Percentiles rank a stretch among this genome's conserved stretches.
phyloP scores from a whole-genome alignment of 164 flowering plant genomes.

The Malania oleifera region DNA sequence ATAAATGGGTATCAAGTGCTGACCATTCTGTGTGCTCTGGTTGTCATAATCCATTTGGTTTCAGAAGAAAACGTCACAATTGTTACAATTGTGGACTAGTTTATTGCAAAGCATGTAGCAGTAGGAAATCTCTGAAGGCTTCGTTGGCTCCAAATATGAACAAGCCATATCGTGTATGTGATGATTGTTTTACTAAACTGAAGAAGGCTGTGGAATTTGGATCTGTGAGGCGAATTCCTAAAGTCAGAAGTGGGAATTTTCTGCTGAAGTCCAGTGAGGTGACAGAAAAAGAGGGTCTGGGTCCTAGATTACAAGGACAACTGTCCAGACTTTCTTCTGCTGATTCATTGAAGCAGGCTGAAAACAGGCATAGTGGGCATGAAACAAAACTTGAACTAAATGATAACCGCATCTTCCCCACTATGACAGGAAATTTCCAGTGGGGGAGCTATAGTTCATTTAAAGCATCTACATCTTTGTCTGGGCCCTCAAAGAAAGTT shows the following conservation, averaged over 20 bases:
- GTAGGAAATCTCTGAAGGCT: constrained; percentile 73
- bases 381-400: constrained; percentile 24
- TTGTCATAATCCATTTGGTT: constrained; percentile 68
- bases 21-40: constrained; percentile 76
- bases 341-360: constrained; percentile 43
- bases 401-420: constrained; percentile 27
- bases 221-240: constrained; percentile 29
- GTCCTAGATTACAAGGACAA: constrained; percentile 31
- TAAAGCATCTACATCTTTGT: constrained; percentile 28
- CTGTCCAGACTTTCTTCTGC: constrained; percentile 58
- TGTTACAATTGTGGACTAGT: constrained; percentile 96
- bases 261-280: constrained; percentile 27
- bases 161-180: constrained; percentile 95
- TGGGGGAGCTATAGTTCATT: constrained; percentile 28
- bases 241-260: constrained; percentile 27
- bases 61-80: constrained; percentile 88
- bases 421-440: constrained; percentile 31
- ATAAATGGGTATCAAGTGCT: constrained; percentile 62
- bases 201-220: constrained; percentile 50
- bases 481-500: constrained; percentile 30
- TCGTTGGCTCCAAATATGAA: constrained; percentile 73
- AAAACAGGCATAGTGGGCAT: constrained; percentile 25
- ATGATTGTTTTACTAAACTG: constrained; percentile 72
- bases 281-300: constrained; percentile 38
- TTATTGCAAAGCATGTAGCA: constrained; percentile 86